Base-by-base conservation (phyloP, 495 filamentous ascomycete genomes). In the Rusavskia elegans region DNA sequence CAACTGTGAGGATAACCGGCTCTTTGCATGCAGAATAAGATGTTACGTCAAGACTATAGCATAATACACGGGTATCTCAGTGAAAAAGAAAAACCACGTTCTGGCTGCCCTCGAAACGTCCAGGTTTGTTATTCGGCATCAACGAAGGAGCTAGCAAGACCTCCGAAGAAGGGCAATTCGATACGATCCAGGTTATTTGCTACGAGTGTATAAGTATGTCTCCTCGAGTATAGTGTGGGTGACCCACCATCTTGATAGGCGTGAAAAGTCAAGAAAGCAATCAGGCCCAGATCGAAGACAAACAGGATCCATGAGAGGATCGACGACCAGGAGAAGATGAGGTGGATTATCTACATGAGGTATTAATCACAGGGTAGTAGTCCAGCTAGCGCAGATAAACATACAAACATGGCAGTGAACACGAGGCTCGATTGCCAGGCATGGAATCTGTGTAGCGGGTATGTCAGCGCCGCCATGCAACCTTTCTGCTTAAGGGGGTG, bases 371-470 rank as follows among this genome's bases (percentile, higher is more conserved):
- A 39, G 36, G 3, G 38, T 5, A 7, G 16, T 3, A 13, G 29
- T 39, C 35, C 6, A 29, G 19, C 19, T 35, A 16, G 48, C 6
- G 39, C 10, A 49, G 42, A 32, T 7, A 48, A 25, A 71, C 75
- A 59, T 64, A 90, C 80, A 64, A 95, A 93, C 45, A 98, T 64
- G 52, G 76, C 78, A 19, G 85, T 81, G 65, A 96, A 98, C 16
- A 96, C 66, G 65, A 97, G 75, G 54, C 83, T 83, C 4, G 82
- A 85, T 68, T 97, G 90, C 90, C 92, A 96, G 8, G 89, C 92
- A 66, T 98, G 92, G 56, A 95, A 95, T 58, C 88, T 93, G 59
- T 35, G 27, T 20, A 50, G 3, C 51, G 40, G 25, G 11, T 35
- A 2, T 35, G 32, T 63, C 56, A 63, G 41, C 3, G 13, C 10